Percentiles rank a stretch among this genome's conserved stretches.
These are phyloP conservation scores for Wallacemonas sp. DNA, from an alignment of 208 protist species.

Conservation along the genomic window DNA sequence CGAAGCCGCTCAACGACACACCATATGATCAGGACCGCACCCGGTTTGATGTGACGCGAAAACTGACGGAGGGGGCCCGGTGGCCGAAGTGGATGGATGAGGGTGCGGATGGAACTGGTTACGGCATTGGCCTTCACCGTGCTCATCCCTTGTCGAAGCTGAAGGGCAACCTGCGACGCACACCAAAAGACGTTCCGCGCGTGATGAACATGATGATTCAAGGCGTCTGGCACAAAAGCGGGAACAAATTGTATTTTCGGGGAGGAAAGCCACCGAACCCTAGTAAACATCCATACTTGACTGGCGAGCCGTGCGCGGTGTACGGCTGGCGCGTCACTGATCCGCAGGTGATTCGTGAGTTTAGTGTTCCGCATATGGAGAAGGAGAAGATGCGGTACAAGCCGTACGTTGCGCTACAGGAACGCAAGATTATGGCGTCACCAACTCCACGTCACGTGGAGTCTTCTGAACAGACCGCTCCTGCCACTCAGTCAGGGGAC, in stretches of 20 bases:
- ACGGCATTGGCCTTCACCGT: slow-evolving; percentile 84
- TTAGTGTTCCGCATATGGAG: slow-evolving; percentile 75
- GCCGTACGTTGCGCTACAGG: slow-evolving; percentile 87
- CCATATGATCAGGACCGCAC: slow-evolving; percentile 80
- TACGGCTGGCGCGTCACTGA: slow-evolving; percentile 90
- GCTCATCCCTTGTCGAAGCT: slow-evolving; percentile 82
- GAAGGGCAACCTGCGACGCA: slow-evolving; percentile 68
- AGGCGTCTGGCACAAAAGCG: slow-evolving; percentile 90
- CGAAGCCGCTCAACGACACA: slow-evolving; percentile 88
- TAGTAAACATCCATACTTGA: slow-evolving; percentile 86
- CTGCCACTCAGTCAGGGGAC: slow-evolving; percentile 15
- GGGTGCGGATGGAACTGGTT: slow-evolving; percentile 83
- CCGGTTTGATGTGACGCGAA: slow-evolving; percentile 51
- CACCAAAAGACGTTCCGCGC: slow-evolving; percentile 61
- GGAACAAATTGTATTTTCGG: slow-evolving; percentile 86
- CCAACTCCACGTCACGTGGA: slow-evolving; percentile 20
- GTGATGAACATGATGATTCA: slow-evolving; percentile 91
- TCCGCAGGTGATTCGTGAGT: slow-evolving; percentile 75
- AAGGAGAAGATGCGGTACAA: slow-evolving; percentile 77
- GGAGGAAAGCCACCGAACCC: slow-evolving; percentile 90
- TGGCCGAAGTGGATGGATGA: slow-evolving; percentile 91
- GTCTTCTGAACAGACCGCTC: not conserved
- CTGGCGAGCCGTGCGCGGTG: slow-evolving; percentile 87
- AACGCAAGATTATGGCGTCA: slow-evolving; percentile 75
- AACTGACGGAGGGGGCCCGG: slow-evolving; percentile 29